Evolutionary conservation across 140 eudicot genomes (phyloP).

Genomic region (Anethum foeniculum): DNA sequence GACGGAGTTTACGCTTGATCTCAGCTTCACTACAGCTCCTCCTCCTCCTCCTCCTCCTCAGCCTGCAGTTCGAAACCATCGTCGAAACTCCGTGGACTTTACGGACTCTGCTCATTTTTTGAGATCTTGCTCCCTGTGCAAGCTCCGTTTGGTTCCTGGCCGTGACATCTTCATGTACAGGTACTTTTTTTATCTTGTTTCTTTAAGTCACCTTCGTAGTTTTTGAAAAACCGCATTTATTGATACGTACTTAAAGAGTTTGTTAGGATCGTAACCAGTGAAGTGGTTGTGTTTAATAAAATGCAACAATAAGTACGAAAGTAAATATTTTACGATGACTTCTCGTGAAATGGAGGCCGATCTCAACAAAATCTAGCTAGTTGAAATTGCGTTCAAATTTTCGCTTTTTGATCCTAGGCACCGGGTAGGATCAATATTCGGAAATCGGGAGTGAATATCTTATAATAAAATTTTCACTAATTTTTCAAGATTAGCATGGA

Average conservation of each 20-base stretch:
- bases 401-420: background rate
- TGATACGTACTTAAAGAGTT: background rate
- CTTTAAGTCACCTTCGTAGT: background rate
- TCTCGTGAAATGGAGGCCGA: background rate
- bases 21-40: background rate
- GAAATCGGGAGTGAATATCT: background rate
- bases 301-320: background rate
- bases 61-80: constrained; percentile 13
- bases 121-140: constrained; percentile 46
- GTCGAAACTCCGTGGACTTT: constrained; percentile 38
- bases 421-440: background rate
- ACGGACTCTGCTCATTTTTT: constrained; percentile 31
- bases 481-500: no score
- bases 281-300: background rate
- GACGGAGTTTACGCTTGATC: constrained; percentile 38
- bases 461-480: no score
- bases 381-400: background rate
- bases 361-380: background rate
- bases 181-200: constrained; percentile 12
- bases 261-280: background rate
- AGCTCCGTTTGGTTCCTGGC: constrained; percentile 45
- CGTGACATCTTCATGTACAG: constrained; percentile 73
- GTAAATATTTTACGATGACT: background rate
- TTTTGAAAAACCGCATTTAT: background rate
- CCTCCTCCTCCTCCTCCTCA: constrained; percentile 7